Base-by-base conservation (phyloP, 352 stramenopile species). In the Pythium folliculosum region DNA sequence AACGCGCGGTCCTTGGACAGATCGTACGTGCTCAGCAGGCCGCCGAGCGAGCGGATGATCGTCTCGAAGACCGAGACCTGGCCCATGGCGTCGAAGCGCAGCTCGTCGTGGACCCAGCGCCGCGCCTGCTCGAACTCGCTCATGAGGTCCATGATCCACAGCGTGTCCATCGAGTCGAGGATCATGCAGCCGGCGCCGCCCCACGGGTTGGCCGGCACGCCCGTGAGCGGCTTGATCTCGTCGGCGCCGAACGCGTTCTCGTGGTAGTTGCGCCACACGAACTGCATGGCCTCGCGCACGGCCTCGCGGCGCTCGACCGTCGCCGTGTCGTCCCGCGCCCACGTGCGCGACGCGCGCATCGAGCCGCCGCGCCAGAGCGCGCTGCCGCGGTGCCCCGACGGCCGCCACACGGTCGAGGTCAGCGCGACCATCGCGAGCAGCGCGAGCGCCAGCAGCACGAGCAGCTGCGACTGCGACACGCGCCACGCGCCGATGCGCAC, bases 51-150 rank as follows among this genome's bases (percentile, higher is more conserved):
- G 21, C 97, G 93, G 83, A 99, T 99, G 45, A 97, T 99, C 5
- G 97, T 99, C 84, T 99, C 98, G 81, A 99, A 99, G n/a, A 99
- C 84, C 25, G 91, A 99, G 5, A 99, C 82, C 23, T 84, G 71
- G 35, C 83, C 82, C 60, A 93, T 69, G n/a, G 90, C 75, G 8
- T 77, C 82, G 45, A 98, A 95, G 65, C 97, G 76, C 0, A 98
- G 63, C 38, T 86, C 65, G 22, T 81, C 72, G 1, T 70, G 74
- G 38, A 99, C 85, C 70, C 91, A 98, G 30, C 98, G 75, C 30
- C 82, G 77, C 1, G 92, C 95, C 45, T 96, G 78, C 19, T 85
- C 68, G 69, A 99, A 99, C 66, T 99, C 96, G 16, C 94, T 84
- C 60, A 89, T 73, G 9, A 89, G 40, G 5, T 82, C 95, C 96